These are phyloP conservation scores for Didymella keratinophila DNA, from an alignment of 2,329 filamentous ascomycete genomes.

Conservation along the genomic window DNA sequence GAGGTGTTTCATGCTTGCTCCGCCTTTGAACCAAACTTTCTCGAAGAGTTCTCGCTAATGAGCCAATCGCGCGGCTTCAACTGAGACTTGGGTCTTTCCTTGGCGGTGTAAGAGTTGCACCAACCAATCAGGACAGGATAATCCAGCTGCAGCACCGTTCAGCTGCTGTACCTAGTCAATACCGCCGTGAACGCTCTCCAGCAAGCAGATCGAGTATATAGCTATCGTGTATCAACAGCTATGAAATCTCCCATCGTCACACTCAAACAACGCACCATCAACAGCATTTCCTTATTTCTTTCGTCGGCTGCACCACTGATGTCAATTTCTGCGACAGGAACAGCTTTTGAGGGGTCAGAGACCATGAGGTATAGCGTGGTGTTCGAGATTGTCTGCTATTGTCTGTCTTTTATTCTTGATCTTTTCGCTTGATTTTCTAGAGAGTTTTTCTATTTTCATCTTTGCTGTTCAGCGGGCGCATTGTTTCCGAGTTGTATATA, in stretches of 20 bases:
- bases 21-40: not conserved
- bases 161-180: not conserved
- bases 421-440: too few relatives aligned
- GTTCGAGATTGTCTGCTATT: too few relatives aligned
- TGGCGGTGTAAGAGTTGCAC: not conserved
- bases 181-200: not conserved
- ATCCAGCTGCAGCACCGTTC: not conserved
- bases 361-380: too few relatives aligned
- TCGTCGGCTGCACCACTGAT: constrained; percentile 3
- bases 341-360: too few relatives aligned
- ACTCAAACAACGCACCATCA: not conserved
- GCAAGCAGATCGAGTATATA: constrained; percentile 3
- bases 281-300: not conserved
- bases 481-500: too few relatives aligned
- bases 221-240: not conserved
- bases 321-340: not conserved
- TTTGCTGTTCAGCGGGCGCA: too few relatives aligned
- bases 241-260: not conserved
- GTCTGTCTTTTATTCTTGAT: too few relatives aligned
- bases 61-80: not conserved
- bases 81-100: not conserved
- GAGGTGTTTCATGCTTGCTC: not conserved
- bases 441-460: too few relatives aligned
- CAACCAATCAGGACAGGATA: not conserved
- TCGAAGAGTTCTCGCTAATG: not conserved